Percentiles rank a stretch among this genome's conserved stretches.
These are phyloP conservation scores for Boletellus sp. DNA, from an alignment of 1,284 basidiomycete genomes.

Conservation along the genomic window DNA sequence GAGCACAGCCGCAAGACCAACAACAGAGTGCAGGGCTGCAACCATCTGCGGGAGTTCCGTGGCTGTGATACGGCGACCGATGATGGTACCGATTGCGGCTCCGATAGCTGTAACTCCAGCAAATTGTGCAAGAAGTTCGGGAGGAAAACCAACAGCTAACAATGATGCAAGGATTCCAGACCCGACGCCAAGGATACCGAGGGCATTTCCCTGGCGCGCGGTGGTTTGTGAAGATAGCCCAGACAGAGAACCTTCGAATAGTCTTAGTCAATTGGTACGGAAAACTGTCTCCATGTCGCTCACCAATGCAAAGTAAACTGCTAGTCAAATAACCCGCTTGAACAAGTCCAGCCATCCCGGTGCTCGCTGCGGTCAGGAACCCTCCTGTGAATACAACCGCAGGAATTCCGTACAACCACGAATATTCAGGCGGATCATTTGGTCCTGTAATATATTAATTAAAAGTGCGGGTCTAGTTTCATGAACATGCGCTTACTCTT, in stretches of 20 bases:
- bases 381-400: conserved; percentile 78
- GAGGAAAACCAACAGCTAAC: conserved; percentile 75
- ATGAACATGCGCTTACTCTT: conserved; percentile 50
- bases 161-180: conserved; percentile 78
- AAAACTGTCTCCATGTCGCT: conserved; percentile 10
- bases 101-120: conserved; percentile 72
- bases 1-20: conserved; percentile 81
- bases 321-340: conserved; percentile 82
- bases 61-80: conserved; percentile 78
- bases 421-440: conserved; percentile 82
- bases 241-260: conserved; percentile 60
- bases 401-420: conserved; percentile 75
- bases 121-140: conserved; percentile 72
- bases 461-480: neutral
- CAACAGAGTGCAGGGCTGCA: conserved; percentile 72
- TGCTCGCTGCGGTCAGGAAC: conserved; percentile 74
- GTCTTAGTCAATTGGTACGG: neutral
- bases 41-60: conserved; percentile 84
- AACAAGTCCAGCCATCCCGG: conserved; percentile 80
- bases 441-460: conserved; percentile 44
- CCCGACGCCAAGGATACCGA: conserved; percentile 78
- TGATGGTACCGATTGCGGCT: conserved; percentile 60
- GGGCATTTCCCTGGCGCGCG: conserved; percentile 77
- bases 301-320: conserved; percentile 79
- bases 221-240: conserved; percentile 73